phyloP scores from a whole-genome alignment of 202 grass and related monocot species.

The Cymbopogon flexuosus region DNA sequence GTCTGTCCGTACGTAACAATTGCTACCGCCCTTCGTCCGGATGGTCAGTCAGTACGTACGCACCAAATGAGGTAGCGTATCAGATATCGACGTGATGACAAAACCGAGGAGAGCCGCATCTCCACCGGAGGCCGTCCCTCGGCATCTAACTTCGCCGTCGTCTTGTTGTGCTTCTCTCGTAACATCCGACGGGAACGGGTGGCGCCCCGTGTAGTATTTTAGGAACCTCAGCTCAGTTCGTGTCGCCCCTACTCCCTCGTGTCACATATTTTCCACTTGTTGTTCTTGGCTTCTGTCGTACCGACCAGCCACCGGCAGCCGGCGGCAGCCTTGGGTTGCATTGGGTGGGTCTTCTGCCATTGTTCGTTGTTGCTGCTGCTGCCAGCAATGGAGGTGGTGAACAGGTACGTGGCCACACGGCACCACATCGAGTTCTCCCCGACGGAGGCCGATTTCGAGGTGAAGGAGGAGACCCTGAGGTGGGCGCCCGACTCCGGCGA shows the following conservation, averaged over 20 bases:
- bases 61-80: no score
- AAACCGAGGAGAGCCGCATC: background rate
- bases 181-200: background rate
- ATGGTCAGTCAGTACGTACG: background rate
- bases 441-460: conserved; percentile 46
- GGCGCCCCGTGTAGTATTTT: background rate
- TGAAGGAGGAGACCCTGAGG: background rate
- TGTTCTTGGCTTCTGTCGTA: background rate
- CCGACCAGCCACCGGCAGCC: background rate
- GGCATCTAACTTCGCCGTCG: background rate
- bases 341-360: background rate
- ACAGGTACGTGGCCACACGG: conserved; percentile 34
- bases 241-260: background rate
- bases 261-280: background rate
- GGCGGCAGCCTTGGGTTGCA: background rate
- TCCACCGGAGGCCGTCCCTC: background rate
- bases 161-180: background rate
- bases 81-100: background rate
- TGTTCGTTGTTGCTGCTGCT: background rate
- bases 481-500: conserved; percentile 28
- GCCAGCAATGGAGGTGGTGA: conserved; percentile 44
- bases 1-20: no score
- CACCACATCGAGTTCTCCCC: conserved; percentile 45
- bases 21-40: background rate
- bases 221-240: background rate